Base-by-base conservation (phyloP, 306 rosid genomes). In the Casuarina cunninghamiana region DNA sequence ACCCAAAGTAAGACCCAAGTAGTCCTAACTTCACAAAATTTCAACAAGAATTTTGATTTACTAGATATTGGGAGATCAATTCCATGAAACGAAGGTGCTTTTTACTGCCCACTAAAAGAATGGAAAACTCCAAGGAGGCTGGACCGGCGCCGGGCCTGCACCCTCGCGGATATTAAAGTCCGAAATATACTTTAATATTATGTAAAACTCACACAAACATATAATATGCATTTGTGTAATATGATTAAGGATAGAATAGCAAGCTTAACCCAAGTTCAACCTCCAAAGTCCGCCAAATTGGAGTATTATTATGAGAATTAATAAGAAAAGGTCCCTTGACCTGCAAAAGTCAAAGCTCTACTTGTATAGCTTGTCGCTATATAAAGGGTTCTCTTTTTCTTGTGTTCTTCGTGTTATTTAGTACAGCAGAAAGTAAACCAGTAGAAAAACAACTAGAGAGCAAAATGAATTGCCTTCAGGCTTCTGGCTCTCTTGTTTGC, bases 141-240 rank as follows among this genome's bases (percentile, higher is more conserved):
- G 92, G 89, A 88, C 86, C 80, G 88, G 94, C 86, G 77, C 94
- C 91, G 89, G 84, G 91, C 92, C 84, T 39, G 73, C 80, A 72
- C 53, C 65, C 67, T 62, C 69, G 74, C 88, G 82, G 46, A 42
- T 63, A 72, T 71, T 78, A 72, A 73, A 75, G 75, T 73, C 70
- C 78, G 67, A 37, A 13, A 53, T 48, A 67, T 10, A 69, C 70
- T 71, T 78, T 42, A 66, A 54, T 42, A 43, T 39, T 67, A 2
- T 51, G 16, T 48, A 43, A 42, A 42, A 53, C 73, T 35, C 37
- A 21, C 13, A 39, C 43, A 2, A 19, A 65, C 15, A 39, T 35
- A 38, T 26, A 26, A 26, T 26, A 26, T 26, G 32, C 32, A 26
- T 26, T 26, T 26, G 32, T 26, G 32, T 26, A 6, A 45, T 26